A percentile compares a stretch with the other conserved stretches of the same genome.
Evolutionary conservation across 179 eudicot species (phyloP).

Genomic region (Kewa caespitosa): DNA sequence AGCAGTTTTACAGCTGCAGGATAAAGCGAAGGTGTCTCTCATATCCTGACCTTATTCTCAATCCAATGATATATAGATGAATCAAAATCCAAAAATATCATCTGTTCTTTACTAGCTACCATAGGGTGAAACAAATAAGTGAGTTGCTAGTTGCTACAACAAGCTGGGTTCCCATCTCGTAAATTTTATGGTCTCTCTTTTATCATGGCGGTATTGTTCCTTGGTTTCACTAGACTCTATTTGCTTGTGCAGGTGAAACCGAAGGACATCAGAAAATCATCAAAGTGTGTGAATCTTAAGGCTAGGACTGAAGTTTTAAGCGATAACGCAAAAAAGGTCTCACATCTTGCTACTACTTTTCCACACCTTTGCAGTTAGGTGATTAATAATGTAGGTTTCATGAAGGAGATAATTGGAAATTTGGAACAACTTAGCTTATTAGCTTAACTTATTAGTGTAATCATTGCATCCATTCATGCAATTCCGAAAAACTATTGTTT

Average conservation of each 20-base stretch:
- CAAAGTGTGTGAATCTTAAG: slow-evolving; percentile 26
- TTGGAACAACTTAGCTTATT: no score
- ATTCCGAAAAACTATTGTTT: no score
- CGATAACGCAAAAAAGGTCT: slow-evolving; percentile 37
- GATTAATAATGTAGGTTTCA: not conserved
- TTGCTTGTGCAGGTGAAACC: slow-evolving; percentile 38
- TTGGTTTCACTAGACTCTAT: not conserved
- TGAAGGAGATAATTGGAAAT: no score
- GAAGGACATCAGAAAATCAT: slow-evolving; percentile 32
- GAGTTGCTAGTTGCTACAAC: not conserved
- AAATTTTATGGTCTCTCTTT: not conserved
- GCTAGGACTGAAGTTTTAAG: slow-evolving; percentile 31
- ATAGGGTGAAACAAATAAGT: not conserved
- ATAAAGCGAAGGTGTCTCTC: slow-evolving; percentile 46
- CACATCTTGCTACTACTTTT: not conserved
- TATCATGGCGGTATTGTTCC: not conserved
- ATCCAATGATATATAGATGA: not conserved
- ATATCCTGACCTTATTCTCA: not conserved
- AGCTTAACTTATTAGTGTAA: no score
- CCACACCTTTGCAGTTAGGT: not conserved
- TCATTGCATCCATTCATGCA: no score
- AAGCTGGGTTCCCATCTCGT: not conserved
- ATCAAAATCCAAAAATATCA: not conserved
- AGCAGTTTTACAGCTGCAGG: slow-evolving; percentile 35
- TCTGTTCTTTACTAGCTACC: slow-evolving; percentile 4